Percentiles rank a stretch among this genome's conserved stretches.
Conservation (phyloP, 371 early-diverging fungal species). For the Circinella minor region DNA sequence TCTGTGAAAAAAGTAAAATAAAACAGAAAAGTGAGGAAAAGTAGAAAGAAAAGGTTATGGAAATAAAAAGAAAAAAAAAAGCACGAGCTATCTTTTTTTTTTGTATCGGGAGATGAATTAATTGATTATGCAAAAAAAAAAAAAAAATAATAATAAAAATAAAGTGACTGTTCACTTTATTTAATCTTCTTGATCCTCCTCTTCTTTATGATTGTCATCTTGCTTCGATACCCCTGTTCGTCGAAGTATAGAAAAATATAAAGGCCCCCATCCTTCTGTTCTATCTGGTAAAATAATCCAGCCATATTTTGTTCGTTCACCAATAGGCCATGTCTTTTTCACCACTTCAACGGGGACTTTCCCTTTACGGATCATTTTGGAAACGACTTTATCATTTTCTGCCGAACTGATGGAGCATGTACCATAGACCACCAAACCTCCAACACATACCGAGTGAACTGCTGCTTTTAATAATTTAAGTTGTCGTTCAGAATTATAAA, state of each 20-base stretch:
- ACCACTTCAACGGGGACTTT: slow-evolving; percentile 49
- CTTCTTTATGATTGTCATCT: slow-evolving; percentile 19
- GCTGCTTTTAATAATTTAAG: slow-evolving; percentile 62
- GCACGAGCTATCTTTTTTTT: background rate
- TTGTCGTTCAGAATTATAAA: slow-evolving; percentile 59
- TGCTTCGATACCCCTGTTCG: slow-evolving; percentile 42
- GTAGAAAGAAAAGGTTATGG: background rate
- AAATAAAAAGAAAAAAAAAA: background rate
- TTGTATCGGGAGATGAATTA: slow-evolving; percentile 8
- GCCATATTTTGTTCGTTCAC: slow-evolving; percentile 63
- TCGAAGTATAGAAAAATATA: slow-evolving; percentile 57
- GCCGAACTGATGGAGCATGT: slow-evolving; percentile 73
- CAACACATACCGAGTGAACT: slow-evolving; percentile 59
- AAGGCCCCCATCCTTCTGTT: slow-evolving; percentile 61
- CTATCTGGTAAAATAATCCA: slow-evolving; percentile 65
- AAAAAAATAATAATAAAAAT: background rate
- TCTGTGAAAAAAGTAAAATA: background rate
- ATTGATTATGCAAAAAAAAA: background rate
- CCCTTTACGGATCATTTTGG: slow-evolving; percentile 45
- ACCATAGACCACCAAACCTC: slow-evolving; percentile 71
- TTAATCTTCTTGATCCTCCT: slow-evolving; percentile 18
- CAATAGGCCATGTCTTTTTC: slow-evolving; percentile 47
- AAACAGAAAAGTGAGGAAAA: background rate
- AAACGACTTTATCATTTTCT: slow-evolving; percentile 77
- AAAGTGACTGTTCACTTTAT: background rate